Evolutionary conservation across 1,284 basidiomycete species (phyloP).

Genomic region (Rhizoctonia solani): DNA sequence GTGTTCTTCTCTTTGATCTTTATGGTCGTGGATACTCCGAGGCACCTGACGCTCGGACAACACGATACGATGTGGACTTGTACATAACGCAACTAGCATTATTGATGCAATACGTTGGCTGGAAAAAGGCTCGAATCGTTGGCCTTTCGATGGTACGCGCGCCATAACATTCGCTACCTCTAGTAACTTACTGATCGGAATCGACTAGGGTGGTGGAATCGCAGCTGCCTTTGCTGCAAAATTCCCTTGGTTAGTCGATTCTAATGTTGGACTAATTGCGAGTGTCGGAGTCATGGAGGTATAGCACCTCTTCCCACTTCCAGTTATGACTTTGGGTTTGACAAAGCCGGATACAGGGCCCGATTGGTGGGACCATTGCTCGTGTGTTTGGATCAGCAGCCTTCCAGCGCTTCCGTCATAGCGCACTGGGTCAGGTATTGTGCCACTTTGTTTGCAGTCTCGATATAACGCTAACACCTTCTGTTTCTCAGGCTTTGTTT

Average conservation of each 20-base stretch:
- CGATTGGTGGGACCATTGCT: background rate
- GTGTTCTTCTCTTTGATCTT: slow-evolving; percentile 74
- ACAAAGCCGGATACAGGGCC: background rate
- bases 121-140: slow-evolving; percentile 64
- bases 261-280: slow-evolving; percentile 65
- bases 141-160: slow-evolving; percentile 73
- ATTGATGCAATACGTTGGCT: slow-evolving; percentile 73
- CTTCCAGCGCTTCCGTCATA: slow-evolving; percentile 31
- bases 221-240: slow-evolving; percentile 67
- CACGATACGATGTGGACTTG: slow-evolving; percentile 62
- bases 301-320: slow-evolving; percentile 1
- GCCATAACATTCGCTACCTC: background rate
- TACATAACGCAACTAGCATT: slow-evolving; percentile 78
- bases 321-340: background rate
- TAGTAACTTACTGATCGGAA: background rate
- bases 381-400: background rate
- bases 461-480: background rate
- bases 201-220: slow-evolving; percentile 69
- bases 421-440: slow-evolving; percentile 9
- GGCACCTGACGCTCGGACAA: slow-evolving; percentile 61
- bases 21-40: slow-evolving; percentile 76
- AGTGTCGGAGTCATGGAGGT: slow-evolving; percentile 70
- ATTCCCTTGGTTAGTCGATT: slow-evolving; percentile 69
- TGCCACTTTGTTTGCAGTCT: background rate
- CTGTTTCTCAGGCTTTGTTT: background rate